These are phyloP conservation scores for Cercospora sp. DNA, from an alignment of 2,329 filamentous ascomycete genomes.

Conservation along the genomic window DNA sequence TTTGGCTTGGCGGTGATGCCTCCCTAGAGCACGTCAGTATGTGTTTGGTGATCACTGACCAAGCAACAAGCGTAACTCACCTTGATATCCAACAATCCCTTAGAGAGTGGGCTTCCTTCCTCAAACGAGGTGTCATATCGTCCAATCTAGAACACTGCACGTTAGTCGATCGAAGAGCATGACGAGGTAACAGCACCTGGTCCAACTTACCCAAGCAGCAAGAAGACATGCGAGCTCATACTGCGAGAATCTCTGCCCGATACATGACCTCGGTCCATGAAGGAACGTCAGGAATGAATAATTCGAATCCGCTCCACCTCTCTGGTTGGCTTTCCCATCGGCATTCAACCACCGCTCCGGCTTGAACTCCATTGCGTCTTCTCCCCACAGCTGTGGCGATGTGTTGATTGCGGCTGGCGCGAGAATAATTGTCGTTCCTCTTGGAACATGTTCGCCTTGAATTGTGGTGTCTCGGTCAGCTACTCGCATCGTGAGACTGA, in stretches of 20 bases:
- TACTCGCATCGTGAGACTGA: conserved; percentile 69
- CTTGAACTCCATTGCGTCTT: conserved; percentile 71
- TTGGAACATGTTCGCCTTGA: conserved; percentile 65
- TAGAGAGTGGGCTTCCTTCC: conserved; percentile 47
- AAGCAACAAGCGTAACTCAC: not conserved
- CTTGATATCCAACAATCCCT: conserved; percentile 64
- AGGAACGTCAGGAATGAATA: conserved; percentile 80
- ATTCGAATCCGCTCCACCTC: conserved; percentile 72
- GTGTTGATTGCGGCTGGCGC: conserved; percentile 69
- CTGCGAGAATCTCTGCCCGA: conserved; percentile 77
- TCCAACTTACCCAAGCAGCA: conserved; percentile 59
- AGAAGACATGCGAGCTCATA: conserved; percentile 83
- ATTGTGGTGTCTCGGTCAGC: conserved; percentile 66
- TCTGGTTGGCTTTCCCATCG: conserved; percentile 57
- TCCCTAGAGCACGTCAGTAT: conserved; percentile 36
- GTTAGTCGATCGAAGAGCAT: not conserved
- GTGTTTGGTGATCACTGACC: not conserved
- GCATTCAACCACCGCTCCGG: conserved; percentile 72
- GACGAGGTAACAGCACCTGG: not conserved
- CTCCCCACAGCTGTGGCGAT: conserved; percentile 70
- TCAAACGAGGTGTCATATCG: conserved; percentile 70
- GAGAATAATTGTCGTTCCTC: conserved; percentile 69
- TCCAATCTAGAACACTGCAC: conserved; percentile 51
- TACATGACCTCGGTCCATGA: conserved; percentile 83
- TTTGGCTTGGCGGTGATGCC: conserved; percentile 72